Evolutionary conservation across 2,329 filamentous ascomycete species (phyloP).

Genomic region (Lasiodiplodia sp.): DNA sequence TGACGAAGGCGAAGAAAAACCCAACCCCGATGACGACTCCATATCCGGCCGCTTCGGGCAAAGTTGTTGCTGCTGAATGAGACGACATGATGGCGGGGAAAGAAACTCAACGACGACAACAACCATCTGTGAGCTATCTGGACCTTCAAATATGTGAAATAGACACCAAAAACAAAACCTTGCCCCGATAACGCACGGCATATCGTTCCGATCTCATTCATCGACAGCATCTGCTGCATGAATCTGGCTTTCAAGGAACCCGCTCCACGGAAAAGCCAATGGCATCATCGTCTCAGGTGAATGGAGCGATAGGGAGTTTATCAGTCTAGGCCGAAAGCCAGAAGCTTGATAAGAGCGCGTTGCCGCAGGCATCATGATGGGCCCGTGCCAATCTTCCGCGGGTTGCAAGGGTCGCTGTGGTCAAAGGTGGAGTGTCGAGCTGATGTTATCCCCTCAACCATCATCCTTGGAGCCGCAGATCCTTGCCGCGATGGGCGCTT

Average conservation of each 20-base stretch:
- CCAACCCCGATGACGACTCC: constrained; percentile 44
- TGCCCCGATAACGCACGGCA: not conserved
- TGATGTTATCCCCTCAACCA: constrained; percentile 13
- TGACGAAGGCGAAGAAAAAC: constrained; percentile 44
- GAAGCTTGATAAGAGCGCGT: constrained; percentile 11
- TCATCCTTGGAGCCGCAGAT: not conserved
- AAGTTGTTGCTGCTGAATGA: constrained; percentile 3
- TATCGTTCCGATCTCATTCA: too few relatives aligned
- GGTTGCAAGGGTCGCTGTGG: constrained; percentile 5
- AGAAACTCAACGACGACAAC: not conserved
- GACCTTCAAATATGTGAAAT: not conserved
- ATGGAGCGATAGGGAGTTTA: not conserved
- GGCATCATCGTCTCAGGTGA: not conserved
- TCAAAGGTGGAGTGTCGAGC: constrained; percentile 1
- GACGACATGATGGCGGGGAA: constrained; percentile 9
- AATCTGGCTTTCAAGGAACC: too few relatives aligned
- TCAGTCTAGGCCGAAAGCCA: constrained; percentile 4
- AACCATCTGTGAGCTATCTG: not conserved
- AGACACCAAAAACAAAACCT: not conserved
- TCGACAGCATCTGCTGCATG: too few relatives aligned
- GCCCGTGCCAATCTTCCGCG: constrained; percentile 8
- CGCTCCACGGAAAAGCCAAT: not conserved
- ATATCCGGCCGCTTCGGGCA: constrained; percentile 36
- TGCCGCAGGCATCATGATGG: not conserved
- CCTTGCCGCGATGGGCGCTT: not conserved